Percentiles rank a stretch among this genome's conserved stretches.
phyloP scores from a whole-genome alignment of 1,284 basidiomycete species.

The Cystobasidium sp. region DNA sequence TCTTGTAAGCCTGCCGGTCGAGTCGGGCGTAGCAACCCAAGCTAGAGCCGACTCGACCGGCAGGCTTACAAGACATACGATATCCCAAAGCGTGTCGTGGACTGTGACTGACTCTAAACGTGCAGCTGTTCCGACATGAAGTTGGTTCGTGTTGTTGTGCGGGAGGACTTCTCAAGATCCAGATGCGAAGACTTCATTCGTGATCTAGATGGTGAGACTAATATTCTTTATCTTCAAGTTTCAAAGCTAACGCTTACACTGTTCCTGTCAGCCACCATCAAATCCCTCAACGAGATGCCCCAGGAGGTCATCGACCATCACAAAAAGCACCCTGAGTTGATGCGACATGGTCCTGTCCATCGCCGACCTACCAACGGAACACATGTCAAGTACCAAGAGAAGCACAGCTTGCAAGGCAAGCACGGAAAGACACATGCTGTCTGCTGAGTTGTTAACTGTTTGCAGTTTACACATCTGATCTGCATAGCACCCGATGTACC shows the following conservation, averaged over 20 bases:
- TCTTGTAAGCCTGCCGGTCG: background rate
- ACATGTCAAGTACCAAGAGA: constrained; percentile 48
- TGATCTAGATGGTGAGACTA: constrained; percentile 47
- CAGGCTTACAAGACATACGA: too few relatives aligned
- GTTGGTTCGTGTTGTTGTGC: constrained; percentile 55
- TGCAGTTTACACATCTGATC: too few relatives aligned
- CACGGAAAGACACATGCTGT: constrained; percentile 54
- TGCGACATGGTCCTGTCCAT: constrained; percentile 38
- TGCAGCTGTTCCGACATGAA: constrained; percentile 51
- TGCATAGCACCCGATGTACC: too few relatives aligned
- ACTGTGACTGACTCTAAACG: too few relatives aligned
- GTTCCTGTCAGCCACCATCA: constrained; percentile 34
- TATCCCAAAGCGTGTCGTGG: too few relatives aligned
- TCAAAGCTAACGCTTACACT: background rate
- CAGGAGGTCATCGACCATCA: constrained; percentile 45
- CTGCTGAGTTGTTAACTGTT: constrained; percentile 11
- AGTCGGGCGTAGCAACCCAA: background rate
- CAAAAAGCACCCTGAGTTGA: constrained; percentile 23
- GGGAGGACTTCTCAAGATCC: constrained; percentile 52
- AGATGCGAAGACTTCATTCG: constrained; percentile 53
- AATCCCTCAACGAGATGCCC: constrained; percentile 47
- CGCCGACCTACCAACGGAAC: constrained; percentile 36
- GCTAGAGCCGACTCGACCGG: too few relatives aligned
- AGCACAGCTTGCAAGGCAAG: constrained; percentile 53
- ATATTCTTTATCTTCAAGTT: background rate